A percentile compares a stretch with the other conserved stretches of the same genome.
These are phyloP conservation scores for Chlorella ohadii DNA, from an alignment of 139 green algal genomes.

Conservation along the genomic window DNA sequence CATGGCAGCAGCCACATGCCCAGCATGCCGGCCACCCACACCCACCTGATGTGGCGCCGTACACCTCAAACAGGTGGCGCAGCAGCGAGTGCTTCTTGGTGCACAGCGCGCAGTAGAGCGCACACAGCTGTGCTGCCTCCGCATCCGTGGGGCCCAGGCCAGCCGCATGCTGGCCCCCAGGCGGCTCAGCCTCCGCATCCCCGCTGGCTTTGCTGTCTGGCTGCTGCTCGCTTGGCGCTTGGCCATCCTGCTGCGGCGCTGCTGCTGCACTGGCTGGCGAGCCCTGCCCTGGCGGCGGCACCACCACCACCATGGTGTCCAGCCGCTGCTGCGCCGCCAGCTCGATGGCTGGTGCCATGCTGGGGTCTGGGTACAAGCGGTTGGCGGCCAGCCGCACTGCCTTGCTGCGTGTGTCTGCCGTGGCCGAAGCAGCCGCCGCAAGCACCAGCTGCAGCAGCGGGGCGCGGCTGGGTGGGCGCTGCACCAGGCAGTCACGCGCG, in stretches of 20 bases:
- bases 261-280: background rate
- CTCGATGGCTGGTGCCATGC: constrained; percentile 52
- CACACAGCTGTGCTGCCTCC: constrained; percentile 51
- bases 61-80: constrained; percentile 58
- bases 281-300: background rate
- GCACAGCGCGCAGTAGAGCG: constrained; percentile 75
- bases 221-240: background rate
- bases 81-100: constrained; percentile 69
- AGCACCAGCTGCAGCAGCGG: constrained; percentile 59
- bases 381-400: constrained; percentile 69
- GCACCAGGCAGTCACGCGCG: constrained; percentile 55
- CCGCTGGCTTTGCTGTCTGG: background rate
- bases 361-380: constrained; percentile 58
- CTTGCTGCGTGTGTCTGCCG: constrained; percentile 47
- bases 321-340: constrained; percentile 50
- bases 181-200: background rate
- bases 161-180: too few relatives aligned
- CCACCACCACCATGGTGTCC: constrained; percentile 23
- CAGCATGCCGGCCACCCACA: background rate
- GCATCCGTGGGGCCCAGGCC: constrained; percentile 15
- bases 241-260: background rate
- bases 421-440: constrained; percentile 34
- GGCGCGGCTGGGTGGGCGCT: constrained; percentile 50
- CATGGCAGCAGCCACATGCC: background rate
- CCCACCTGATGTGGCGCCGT: constrained; percentile 42